Evolutionary conservation across 495 filamentous ascomycete genomes (phyloP).

Genomic region (Rhypophila decipiens): DNA sequence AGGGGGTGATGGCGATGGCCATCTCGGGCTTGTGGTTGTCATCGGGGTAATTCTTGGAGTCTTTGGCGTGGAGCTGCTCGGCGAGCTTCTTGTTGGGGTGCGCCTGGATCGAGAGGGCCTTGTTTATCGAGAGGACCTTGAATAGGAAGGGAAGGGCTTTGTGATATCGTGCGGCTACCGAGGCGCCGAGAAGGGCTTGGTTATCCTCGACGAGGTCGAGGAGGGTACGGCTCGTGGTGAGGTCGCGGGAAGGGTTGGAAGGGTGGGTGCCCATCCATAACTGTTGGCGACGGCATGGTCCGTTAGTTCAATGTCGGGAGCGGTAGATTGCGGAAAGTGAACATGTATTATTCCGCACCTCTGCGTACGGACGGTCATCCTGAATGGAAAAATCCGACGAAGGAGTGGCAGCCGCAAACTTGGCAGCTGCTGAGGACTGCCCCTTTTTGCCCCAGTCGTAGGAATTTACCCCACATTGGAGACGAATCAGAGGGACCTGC

Average conservation of each 20-base stretch:
- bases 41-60: conserved; percentile 94
- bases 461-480: conserved; percentile 96
- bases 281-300: conserved; percentile 39
- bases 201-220: conserved; percentile 90
- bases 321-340: neutral
- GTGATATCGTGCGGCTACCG: conserved; percentile 54
- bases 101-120: conserved; percentile 93
- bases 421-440: conserved; percentile 67
- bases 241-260: conserved; percentile 85
- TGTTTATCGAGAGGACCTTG: conserved; percentile 91
- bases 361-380: conserved; percentile 79
- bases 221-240: conserved; percentile 75
- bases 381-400: conserved; percentile 66
- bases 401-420: conserved; percentile 72
- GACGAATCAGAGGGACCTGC: conserved; percentile 71
- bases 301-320: neutral
- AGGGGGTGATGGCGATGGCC: conserved; percentile 93
- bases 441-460: conserved; percentile 99
- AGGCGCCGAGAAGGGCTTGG: conserved; percentile 64
- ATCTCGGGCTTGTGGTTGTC: conserved; percentile 99
- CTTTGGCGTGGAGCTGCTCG: conserved; percentile 75
- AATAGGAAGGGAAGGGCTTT: conserved; percentile 87
- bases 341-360: conserved; percentile 47
- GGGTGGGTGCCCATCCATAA: conserved; percentile 99
- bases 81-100: conserved; percentile 98